Percentiles rank a stretch among this genome's conserved stretches.
These are phyloP conservation scores for Marchantia polymorpha DNA, from an alignment of 225 moss, liverwort and hornwort species.

Conservation along the genomic window DNA sequence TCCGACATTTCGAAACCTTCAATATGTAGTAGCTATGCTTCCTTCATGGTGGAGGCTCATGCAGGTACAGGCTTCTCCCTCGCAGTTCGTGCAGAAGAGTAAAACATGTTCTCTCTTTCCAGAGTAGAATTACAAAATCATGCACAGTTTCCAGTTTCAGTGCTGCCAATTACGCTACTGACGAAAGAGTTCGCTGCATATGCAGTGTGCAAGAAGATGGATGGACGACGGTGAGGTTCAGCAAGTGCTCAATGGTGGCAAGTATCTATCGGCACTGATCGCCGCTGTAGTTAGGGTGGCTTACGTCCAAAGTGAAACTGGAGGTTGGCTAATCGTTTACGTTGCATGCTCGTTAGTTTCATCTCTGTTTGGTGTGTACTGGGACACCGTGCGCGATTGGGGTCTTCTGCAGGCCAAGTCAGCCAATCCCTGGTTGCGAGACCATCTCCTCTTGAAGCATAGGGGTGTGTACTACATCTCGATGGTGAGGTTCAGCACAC, in stretches of 20 bases:
- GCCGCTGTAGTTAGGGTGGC: conserved; percentile 29
- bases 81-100: background rate
- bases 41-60: conserved; percentile 50
- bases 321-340: conserved; percentile 8
- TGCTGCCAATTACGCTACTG: too few relatives aligned
- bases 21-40: conserved; percentile 27
- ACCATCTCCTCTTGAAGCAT: conserved; percentile 27
- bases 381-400: conserved; percentile 47
- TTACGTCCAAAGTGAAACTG: conserved; percentile 17
- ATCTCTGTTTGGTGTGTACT: conserved; percentile 39
- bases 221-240: conserved; percentile 36
- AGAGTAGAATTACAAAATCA: background rate
- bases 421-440: conserved; percentile 42
- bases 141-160: background rate
- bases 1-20: conserved; percentile 17
- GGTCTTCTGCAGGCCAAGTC: conserved; percentile 41
- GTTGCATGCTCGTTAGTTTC: conserved; percentile 25
- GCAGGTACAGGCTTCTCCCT: conserved; percentile 25
- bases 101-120: background rate
- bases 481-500: conserved; percentile 30
- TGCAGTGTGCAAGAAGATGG: conserved; percentile 44
- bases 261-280: conserved; percentile 35
- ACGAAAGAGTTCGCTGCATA: background rate
- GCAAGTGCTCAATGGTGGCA: conserved; percentile 38
- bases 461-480: conserved; percentile 39